Evolutionary conservation across 139 green algal species (phyloP), one percentile per base, ranked within the genome.

Genomic region (Chlamydomonas urium): DNA sequence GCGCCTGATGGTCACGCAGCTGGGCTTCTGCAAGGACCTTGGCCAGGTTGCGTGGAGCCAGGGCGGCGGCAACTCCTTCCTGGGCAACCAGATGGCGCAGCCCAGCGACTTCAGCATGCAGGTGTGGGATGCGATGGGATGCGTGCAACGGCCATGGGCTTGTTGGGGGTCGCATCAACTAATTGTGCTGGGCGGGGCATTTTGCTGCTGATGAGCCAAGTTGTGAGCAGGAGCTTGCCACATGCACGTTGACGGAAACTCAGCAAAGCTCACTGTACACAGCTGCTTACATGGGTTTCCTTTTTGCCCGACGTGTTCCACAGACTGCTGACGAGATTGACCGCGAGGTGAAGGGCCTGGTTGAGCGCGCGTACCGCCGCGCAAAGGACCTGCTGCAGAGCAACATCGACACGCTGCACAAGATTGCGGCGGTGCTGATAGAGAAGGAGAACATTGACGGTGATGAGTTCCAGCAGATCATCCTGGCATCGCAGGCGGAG

Each of bases 361-460:
- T 99, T 38, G 87, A 97, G 74, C 78, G 84, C 28, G 96, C 96
- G 0, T 99, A 99, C 88, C 79, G 91, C 47, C 85, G 95, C 34
- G 94, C 93, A 26, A 99, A 98, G 93, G 96, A 98, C 75, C 77
- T 97, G 69, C 65, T 99, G 38, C 68, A 85, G 65, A 81, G 53
- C 57, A 97, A 99, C 86, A 97, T 99, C 36, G 75, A 90, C 34
- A 81, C 98, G 29, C 82, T 99, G 78, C 95, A 99, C 87, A 84
- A 84, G 73, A 84, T 84, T 65, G 93, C 95, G 1, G 91, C 90
- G 2, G 81, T 97, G 53, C 83, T 99, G 50, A 76, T 99, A 66
- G 96, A 99, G 88, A 95, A 96, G 82, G 96, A 99, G 88, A 96
- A 93, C 75, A 94, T 99, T 50, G 95, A 99, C 78, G 96, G 95